phyloP scores from a whole-genome alignment of 2,329 filamentous ascomycete species.

The Pseudogymnoascus destructans region DNA sequence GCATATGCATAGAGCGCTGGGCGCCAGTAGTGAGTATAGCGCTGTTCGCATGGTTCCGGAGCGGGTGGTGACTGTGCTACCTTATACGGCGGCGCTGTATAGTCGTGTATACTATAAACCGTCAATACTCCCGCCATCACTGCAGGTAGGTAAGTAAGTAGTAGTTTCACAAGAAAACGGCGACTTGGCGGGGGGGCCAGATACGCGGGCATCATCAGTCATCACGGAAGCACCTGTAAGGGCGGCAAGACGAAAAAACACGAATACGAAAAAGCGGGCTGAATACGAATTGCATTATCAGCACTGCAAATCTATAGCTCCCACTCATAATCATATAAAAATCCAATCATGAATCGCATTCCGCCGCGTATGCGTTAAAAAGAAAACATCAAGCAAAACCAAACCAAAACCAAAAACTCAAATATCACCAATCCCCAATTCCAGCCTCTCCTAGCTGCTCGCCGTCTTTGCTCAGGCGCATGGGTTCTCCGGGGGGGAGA shows the following conservation, averaged over 20 bases:
- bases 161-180: not conserved
- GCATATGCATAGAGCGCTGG: not conserved
- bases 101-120: not conserved
- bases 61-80: not conserved
- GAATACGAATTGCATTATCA: slow-evolving; percentile 3
- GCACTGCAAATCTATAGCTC: slow-evolving; percentile 4
- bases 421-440: not conserved
- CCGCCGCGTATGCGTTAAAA: not conserved
- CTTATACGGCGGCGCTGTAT: not conserved
- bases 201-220: not conserved
- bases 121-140: not conserved
- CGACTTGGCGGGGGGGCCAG: not conserved
- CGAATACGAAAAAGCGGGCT: not conserved
- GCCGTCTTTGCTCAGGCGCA: slow-evolving; percentile 7
- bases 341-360: slow-evolving; percentile 8
- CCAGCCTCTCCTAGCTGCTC: slow-evolving; percentile 5
- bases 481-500: not conserved
- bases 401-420: not conserved
- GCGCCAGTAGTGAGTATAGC: not conserved
- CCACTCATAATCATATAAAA: slow-evolving; percentile 9
- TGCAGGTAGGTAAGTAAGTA: not conserved
- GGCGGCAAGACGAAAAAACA: not conserved
- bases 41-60: not conserved
- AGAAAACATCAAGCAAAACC: not conserved
- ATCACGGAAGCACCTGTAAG: not conserved